A percentile compares a stretch with the other conserved stretches of the same genome.
Conservation (phyloP, 1,284 basidiomycete genomes). For the Ustilago nuda region DNA sequence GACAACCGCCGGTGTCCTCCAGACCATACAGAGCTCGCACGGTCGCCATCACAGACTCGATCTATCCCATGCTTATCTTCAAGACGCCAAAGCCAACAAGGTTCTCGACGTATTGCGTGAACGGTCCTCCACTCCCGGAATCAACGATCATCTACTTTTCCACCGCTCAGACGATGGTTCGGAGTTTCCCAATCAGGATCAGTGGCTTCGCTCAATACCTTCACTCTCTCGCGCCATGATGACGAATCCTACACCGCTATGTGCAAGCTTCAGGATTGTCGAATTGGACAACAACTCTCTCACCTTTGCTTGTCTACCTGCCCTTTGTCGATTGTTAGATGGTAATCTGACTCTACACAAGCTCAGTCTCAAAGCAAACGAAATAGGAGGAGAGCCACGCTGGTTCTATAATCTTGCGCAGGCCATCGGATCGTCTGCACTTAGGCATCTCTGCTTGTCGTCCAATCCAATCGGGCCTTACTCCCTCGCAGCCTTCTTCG, state of each 20-base stretch:
- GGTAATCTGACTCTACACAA: conserved; percentile 13
- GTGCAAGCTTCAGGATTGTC: conserved; percentile 11
- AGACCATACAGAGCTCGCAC: neutral
- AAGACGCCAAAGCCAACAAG: conserved; percentile 8
- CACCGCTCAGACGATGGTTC: neutral
- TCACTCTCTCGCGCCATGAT: neutral
- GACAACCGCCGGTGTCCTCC: neutral
- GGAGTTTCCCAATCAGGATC: neutral
- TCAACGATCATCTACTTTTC: too few species aligned
- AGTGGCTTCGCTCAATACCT: conserved; percentile 7
- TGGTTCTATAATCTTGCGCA: conserved; percentile 5
- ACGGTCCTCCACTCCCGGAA: neutral
- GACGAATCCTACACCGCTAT: neutral
- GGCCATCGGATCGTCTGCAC: conserved; percentile 15
- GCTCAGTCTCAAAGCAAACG: conserved; percentile 23
- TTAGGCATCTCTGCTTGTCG: conserved; percentile 12
- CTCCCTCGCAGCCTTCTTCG: conserved; percentile 30
- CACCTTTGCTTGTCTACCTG: conserved; percentile 19
- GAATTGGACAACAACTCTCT: conserved; percentile 23
- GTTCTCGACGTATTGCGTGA: conserved; percentile 15
- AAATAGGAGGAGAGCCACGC: conserved; percentile 8
- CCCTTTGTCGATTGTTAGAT: conserved; percentile 18
- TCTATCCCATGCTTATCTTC: conserved; percentile 19
- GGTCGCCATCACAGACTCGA: conserved; percentile 24
- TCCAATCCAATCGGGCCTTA: conserved; percentile 26